Base-by-base conservation (phyloP, 352 stramenopile genomes). In the Pythium insidiosum region DNA sequence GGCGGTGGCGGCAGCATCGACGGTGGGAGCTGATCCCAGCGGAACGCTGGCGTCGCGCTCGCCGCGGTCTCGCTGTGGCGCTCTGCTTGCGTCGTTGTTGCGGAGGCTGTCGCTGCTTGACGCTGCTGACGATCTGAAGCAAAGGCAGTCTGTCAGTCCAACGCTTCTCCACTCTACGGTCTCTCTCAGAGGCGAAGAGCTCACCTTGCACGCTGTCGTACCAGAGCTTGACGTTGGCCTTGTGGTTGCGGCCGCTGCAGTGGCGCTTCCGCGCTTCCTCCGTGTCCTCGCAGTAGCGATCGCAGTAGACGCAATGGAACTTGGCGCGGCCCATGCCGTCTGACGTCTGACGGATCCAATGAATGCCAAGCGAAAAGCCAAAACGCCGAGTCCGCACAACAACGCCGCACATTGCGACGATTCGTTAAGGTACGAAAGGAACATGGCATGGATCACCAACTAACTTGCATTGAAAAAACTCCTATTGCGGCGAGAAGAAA, bases 141-240 rank as follows among this genome's bases (percentile, higher is more conserved):
- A n/a, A n/a, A n/a, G n/a, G n/a, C n/a, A n/a, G n/a, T n/a, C n/a
- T n/a, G n/a, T n/a, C n/a, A n/a, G n/a, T n/a, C n/a, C n/a, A n/a
- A n/a, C n/a, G n/a, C n/a, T n/a, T n/a, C n/a, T n/a, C n/a, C n/a
- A n/a, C n/a, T n/a, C n/a, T n/a, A n/a, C n/a, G n/a, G n/a, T n/a
- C n/a, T n/a, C n/a, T n/a, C n/a, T n/a, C n/a, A n/a, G 34, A 38
- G 6, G 26, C 22, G n/a, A 13, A 21, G n/a, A n/a, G 35, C 64
- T 11, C 63, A 87, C 74, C 77, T 66, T 58, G 51, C 44, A 88
- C 77, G 56, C 75, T 84, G 53, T 84, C 78, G 63, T 84, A 90
- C 73, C 73, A 93, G 38, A 88, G 66, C 45, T 90, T 88, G 34
- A 93, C 80, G 54, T 93, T 93, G 16, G 64, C 46, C 44, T 79